A percentile compares a stretch with the other conserved stretches of the same genome.
Conservation (phyloP, 208 protist species). For the Porcisia hertigi region DNA sequence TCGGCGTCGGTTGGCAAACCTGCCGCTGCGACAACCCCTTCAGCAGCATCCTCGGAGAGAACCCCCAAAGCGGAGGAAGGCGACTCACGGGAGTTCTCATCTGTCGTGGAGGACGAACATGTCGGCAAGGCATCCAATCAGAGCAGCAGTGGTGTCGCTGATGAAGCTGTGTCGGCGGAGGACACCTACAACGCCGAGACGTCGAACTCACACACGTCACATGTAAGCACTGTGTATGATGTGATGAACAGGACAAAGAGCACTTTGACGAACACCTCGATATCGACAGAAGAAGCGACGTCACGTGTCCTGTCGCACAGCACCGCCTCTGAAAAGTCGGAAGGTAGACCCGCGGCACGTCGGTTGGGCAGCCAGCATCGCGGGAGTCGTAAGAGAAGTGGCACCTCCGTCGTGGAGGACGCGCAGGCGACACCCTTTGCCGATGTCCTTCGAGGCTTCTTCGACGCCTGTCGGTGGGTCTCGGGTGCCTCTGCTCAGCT, state of each 20-base stretch:
- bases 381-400: not conserved
- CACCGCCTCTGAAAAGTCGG: not conserved
- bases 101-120: not conserved
- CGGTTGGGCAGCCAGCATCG: not conserved
- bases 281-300: conserved; percentile 2
- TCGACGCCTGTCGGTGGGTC: conserved; percentile 38
- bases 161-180: not conserved
- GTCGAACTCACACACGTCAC: conserved; percentile 8
- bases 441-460: conserved; percentile 37
- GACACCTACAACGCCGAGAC: conserved; percentile 14
- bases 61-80: not conserved
- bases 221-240: not conserved
- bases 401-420: not conserved
- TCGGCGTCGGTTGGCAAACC: not conserved
- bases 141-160: not conserved
- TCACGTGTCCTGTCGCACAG: not conserved
- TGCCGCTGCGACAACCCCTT: not conserved
- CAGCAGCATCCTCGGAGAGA: not conserved
- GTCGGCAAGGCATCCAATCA: not conserved
- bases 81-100: conserved; percentile 6
- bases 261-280: not conserved
- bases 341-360: not conserved
- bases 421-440: conserved; percentile 9
- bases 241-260: not conserved
- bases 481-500: conserved; percentile 7